Percentiles rank a stretch among this genome's conserved stretches.
Evolutionary conservation across 1,284 basidiomycete species (phyloP).

Genomic region (Pseudozyma hubeiensis): DNA sequence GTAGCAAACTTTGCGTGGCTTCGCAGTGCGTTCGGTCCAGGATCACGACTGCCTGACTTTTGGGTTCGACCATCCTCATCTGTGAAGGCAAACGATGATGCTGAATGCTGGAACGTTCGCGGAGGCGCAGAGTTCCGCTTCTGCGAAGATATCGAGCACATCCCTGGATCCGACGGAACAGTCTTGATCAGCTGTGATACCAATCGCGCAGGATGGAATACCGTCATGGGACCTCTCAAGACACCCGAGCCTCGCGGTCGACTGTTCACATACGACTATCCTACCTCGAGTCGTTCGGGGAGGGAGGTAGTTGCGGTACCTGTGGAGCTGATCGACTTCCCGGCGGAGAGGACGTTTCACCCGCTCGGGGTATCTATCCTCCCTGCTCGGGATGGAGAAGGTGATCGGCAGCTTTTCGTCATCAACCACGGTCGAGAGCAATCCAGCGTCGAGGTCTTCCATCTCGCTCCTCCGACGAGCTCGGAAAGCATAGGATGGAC

Average conservation of each 20-base stretch:
- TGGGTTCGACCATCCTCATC: conserved; percentile 18
- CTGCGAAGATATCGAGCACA: conserved; percentile 40
- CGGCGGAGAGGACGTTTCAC: conserved; percentile 22
- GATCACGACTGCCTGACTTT: conserved; percentile 13
- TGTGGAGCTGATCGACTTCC: conserved; percentile 24
- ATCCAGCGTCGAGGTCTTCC: conserved; percentile 32
- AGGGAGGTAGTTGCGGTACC: neutral
- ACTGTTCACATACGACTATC: conserved; percentile 30
- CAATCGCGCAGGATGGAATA: conserved; percentile 36
- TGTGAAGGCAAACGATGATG: too few relatives aligned
- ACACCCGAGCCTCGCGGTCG: conserved; percentile 15
- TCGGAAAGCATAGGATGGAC: conserved; percentile 6
- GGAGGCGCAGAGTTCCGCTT: conserved; percentile 11
- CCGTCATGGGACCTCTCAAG: conserved; percentile 43
- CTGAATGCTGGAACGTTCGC: conserved; percentile 5
- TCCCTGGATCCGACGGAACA: conserved; percentile 10
- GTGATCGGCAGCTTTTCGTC: conserved; percentile 13
- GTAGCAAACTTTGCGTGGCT: conserved; percentile 30
- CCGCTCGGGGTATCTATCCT: conserved; percentile 35
- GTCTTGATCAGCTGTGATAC: conserved; percentile 46
- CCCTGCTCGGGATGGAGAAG: neutral
- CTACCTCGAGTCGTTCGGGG: neutral
- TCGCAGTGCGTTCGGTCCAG: conserved; percentile 20
- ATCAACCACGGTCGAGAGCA: conserved; percentile 27
- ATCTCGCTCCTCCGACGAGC: neutral